Evolutionary conservation across 129 eudicot species (phyloP).

Genomic region (Lonicera japonica): DNA sequence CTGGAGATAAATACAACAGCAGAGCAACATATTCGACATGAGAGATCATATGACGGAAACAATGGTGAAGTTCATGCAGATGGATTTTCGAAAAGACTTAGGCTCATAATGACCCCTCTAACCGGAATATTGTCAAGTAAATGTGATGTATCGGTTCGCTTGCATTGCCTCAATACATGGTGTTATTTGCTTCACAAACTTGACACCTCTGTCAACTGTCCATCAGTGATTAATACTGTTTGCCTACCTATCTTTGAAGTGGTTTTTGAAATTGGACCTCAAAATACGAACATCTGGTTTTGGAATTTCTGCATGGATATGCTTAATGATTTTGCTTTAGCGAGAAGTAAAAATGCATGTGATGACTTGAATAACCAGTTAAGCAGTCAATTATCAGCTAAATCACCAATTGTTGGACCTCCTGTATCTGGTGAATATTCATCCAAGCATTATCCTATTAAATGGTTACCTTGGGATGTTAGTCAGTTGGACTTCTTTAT

Average conservation of each 20-base stretch:
- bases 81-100: conserved; percentile 39
- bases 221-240: conserved; percentile 36
- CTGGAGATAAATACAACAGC: conserved; percentile 9
- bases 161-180: conserved; percentile 78
- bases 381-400: conserved; percentile 6
- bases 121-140: conserved; percentile 66
- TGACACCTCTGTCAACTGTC: conserved; percentile 33
- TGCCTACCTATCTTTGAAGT: conserved; percentile 60
- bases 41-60: conserved; percentile 15
- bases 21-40: conserved; percentile 6
- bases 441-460: conserved; percentile 43
- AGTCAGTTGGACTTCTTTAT: conserved; percentile 48
- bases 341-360: conserved; percentile 24
- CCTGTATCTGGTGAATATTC: conserved; percentile 14
- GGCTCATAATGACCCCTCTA: conserved; percentile 86
- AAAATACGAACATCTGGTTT: conserved; percentile 41
- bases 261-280: conserved; percentile 46
- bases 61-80: conserved; percentile 28
- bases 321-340: conserved; percentile 36
- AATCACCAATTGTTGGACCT: conserved; percentile 8
- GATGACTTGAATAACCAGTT: conserved; percentile 12
- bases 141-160: conserved; percentile 57
- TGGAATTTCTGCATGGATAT: conserved; percentile 60
- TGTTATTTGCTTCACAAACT: conserved; percentile 84
- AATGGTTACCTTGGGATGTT: conserved; percentile 58